Base-by-base conservation (phyloP, 495 filamentous ascomycete genomes). In the Talaromyces wortmannii region DNA sequence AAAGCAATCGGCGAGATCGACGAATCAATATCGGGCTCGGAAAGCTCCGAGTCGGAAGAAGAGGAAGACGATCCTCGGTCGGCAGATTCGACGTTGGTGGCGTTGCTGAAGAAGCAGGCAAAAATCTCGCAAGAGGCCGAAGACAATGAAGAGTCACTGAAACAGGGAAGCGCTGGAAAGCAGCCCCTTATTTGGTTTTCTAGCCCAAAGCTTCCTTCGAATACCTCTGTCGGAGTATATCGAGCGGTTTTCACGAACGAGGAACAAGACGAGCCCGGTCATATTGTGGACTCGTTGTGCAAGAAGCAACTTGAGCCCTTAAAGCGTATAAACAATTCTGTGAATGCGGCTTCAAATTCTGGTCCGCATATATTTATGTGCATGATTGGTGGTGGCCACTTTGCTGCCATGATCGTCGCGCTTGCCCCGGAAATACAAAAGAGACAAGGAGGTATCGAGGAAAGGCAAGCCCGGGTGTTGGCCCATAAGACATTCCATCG, bases 321-420 rank as follows among this genome's bases (percentile, higher is more conserved):
- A 45, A 82, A 81, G 46, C 70, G 80, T 6, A 77, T 66, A 30
- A 65, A 64, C 48, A 69, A 70, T 16, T 67, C 72, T 45, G 63
- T 64, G 17, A 61, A 72, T 8, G 67, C 71, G 3, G 76, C 81
- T 64, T 78, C 76, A 18, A 76, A 83, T 30, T 81, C 87, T 2
- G 80, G 81, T 43, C 89, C 89, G 6, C 92, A 96, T 61, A 82
- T 95, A 29, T 96, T 98, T 63, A 81, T 97, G 54, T 97, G 91
- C 67, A 98, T 98, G 94, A 95, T 97, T 53, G 94, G 94, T 7
- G 94, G 94, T 58, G 94, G 94, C 2, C 94, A 98, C 62, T 97
- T 98, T 66, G 94, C 94, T 0, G 95, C 88, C 17, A 97, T 97
- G 91, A 75, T 97, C 32, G 86, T 97, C 16, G 90, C 91, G 3